These are phyloP conservation scores for Drechslerella dactyloides DNA, from an alignment of 2,329 filamentous ascomycete species.

Conservation along the genomic window DNA sequence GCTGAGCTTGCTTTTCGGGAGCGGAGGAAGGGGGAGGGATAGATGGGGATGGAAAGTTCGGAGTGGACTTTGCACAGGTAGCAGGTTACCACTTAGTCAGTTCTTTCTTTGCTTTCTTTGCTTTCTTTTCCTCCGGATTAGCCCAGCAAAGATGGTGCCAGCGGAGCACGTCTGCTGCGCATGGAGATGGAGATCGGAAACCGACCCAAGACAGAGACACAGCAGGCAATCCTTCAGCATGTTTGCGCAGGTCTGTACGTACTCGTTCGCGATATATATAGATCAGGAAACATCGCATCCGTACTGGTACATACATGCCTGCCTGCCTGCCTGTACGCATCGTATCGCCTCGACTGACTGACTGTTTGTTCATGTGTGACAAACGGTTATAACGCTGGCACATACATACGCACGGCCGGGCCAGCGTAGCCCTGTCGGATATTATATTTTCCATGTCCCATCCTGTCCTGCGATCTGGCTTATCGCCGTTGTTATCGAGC, in stretches of 20 bases:
- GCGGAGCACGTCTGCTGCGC: not conserved
- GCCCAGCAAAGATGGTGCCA: no score
- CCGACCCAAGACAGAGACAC: not conserved
- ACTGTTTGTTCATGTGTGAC: not conserved
- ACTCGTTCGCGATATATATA: not conserved
- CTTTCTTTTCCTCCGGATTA: no score
- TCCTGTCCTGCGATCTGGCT: no score
- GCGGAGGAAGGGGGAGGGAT: conserved; percentile 3
- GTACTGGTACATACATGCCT: no score
- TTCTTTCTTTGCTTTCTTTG: no score
- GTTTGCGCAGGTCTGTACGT: not conserved
- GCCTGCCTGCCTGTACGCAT: no score
- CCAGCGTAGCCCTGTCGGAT: conserved; percentile 5
- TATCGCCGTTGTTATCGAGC: no score
- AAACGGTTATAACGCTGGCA: not conserved
- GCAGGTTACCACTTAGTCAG: no score
- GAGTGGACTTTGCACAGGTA: not conserved
- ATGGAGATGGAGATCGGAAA: conserved; percentile 9
- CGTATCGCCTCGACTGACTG: not conserved
- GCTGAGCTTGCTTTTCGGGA: conserved; percentile 10
- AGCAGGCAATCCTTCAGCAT: no score
- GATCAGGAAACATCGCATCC: no score
- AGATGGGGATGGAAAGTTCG: not conserved
- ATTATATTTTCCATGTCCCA: conserved; percentile 4
- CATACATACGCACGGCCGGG: not conserved